phyloP scores from a whole-genome alignment of 192 early-diverging fungal species.

The Linnemannia schmuckeri region DNA sequence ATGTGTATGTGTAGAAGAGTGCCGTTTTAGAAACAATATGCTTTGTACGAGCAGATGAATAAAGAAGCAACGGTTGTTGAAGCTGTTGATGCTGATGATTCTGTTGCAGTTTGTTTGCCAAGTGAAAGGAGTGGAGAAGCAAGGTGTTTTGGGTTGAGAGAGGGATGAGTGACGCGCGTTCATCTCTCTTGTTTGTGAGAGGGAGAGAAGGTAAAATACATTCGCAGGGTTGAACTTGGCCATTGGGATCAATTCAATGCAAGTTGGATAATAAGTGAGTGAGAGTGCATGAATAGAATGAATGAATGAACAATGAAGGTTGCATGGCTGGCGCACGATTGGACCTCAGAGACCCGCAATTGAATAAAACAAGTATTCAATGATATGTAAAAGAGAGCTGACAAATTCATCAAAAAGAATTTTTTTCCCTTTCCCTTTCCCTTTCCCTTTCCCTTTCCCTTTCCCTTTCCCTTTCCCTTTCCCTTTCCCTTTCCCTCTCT shows the following conservation, averaged over 20 bases:
- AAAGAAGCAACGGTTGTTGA: neutral
- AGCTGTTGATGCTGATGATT: neutral
- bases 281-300: neutral
- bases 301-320: neutral
- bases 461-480: conserved; percentile 4
- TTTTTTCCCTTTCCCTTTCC: neutral
- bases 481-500: neutral
- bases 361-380: neutral
- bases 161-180: neutral
- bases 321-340: conserved; percentile 5
- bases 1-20: neutral
- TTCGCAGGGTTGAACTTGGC: neutral
- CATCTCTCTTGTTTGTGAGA: neutral
- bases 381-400: neutral
- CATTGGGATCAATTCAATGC: neutral
- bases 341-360: neutral
- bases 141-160: neutral
- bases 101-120: neutral
- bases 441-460: neutral
- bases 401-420: conserved; percentile 18
- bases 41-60: neutral
- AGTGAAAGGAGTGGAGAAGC: neutral
- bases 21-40: neutral
- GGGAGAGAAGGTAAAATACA: neutral
- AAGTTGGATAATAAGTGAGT: neutral